A percentile compares a stretch with the other conserved stretches of the same genome.
These are phyloP conservation scores for Aspergillus cristatus DNA, from an alignment of 495 filamentous ascomycete species.

Conservation along the genomic window DNA sequence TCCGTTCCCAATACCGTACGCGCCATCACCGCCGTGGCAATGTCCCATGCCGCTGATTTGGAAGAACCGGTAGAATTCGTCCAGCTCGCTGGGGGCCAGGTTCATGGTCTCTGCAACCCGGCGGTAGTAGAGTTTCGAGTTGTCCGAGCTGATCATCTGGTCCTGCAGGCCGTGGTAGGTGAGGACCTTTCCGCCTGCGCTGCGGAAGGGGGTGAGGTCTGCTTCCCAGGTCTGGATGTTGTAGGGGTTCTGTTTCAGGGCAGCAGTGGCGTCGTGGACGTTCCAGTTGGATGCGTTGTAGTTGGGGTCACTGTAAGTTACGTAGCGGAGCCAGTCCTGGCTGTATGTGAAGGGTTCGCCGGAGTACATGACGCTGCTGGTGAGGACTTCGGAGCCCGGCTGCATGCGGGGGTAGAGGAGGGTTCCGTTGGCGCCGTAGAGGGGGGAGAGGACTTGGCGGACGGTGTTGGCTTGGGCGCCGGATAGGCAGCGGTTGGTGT, in stretches of 20 bases:
- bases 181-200: constrained; percentile 39
- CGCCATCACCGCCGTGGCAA: constrained; percentile 43
- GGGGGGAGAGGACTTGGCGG: constrained; percentile 44
- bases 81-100: constrained; percentile 28
- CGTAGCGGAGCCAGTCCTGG: constrained; percentile 44
- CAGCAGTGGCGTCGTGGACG: constrained; percentile 27
- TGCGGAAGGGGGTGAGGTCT: constrained; percentile 33
- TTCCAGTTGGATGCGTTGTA: constrained; percentile 38
- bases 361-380: constrained; percentile 23
- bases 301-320: constrained; percentile 40
- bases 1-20: constrained; percentile 43
- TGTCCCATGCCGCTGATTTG: constrained; percentile 49
- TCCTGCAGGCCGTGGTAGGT: constrained; percentile 43
- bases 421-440: constrained; percentile 39
- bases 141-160: constrained; percentile 32
- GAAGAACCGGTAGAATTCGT: constrained; percentile 54
- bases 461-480: constrained; percentile 46
- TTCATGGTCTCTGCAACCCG: constrained; percentile 38
- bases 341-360: constrained; percentile 33
- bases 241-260: constrained; percentile 34
- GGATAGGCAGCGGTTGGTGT: constrained; percentile 42
- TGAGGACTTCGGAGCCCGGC: constrained; percentile 29
- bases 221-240: constrained; percentile 42
- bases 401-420: constrained; percentile 49
- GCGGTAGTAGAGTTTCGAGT: constrained; percentile 35